Conservation (phyloP, 306 rosid species). For the Phaseolus lunatus region DNA sequence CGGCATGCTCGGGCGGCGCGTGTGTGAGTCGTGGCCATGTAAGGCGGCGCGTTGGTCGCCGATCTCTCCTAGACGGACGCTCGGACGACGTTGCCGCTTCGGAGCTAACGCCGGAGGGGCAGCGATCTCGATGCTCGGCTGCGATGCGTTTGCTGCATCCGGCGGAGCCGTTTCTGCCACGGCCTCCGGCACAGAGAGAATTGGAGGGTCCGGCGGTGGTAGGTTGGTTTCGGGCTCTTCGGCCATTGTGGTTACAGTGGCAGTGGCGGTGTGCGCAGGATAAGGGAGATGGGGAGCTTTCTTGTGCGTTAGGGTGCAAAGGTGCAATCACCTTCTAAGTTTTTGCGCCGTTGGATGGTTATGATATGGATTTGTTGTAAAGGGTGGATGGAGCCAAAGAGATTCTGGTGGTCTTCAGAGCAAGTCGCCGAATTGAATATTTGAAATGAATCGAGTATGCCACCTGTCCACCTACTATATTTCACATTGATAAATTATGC, state of each 20-base stretch:
- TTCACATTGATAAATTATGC: neutral
- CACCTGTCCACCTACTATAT: neutral
- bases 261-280: conserved; percentile 22
- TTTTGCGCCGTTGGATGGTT: conserved; percentile 34
- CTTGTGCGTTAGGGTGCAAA: conserved; percentile 21
- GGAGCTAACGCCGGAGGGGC: conserved; percentile 50
- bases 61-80: conserved; percentile 81
- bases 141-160: conserved; percentile 35
- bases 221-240: conserved; percentile 59
- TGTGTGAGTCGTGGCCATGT: conserved; percentile 50
- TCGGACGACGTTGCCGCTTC: conserved; percentile 77
- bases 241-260: conserved; percentile 55
- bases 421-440: neutral
- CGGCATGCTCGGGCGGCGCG: conserved; percentile 52
- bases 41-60: conserved; percentile 62
- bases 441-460: neutral
- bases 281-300: conserved; percentile 37
- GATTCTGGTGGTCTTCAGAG: neutral
- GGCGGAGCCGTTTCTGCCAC: neutral
- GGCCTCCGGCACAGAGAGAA: conserved; percentile 38
- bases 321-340: neutral
- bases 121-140: conserved; percentile 35
- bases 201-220: conserved; percentile 51
- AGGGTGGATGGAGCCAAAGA: neutral
- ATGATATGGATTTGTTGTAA: conserved; percentile 2